A percentile compares a stretch with the other conserved stretches of the same genome.
Evolutionary conservation across 1,139 yeast species (phyloP).

Genomic region (Protomyces gravidus): DNA sequence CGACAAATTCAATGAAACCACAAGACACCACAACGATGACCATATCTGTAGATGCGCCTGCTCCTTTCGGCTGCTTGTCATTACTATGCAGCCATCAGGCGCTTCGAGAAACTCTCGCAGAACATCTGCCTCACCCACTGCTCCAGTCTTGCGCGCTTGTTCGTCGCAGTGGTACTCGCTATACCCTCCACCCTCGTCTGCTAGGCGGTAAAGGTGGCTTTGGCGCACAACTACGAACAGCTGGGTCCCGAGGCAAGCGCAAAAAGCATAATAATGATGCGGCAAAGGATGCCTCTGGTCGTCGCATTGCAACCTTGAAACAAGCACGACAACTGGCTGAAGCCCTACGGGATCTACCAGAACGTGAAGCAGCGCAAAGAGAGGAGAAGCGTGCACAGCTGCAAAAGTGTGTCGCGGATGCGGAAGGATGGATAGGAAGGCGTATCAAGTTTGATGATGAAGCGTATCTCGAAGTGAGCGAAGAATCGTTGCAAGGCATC

Average conservation of each 20-base stretch:
- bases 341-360: neutral
- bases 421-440: neutral
- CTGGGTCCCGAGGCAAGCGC: slow-evolving; percentile 42
- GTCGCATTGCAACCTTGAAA: slow-evolving; percentile 41
- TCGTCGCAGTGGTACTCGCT: slow-evolving; percentile 18
- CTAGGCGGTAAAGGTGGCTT: slow-evolving; percentile 55
- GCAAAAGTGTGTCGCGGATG: slow-evolving; percentile 1
- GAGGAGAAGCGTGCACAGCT: slow-evolving; percentile 6
- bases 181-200: slow-evolving; percentile 37
- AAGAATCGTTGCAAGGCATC: slow-evolving; percentile 39
- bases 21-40: neutral
- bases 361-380: slow-evolving; percentile 1
- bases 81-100: neutral
- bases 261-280: slow-evolving; percentile 39
- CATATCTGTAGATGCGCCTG: neutral
- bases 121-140: neutral
- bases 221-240: slow-evolving; percentile 46
- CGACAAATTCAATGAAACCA: no score
- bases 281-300: slow-evolving; percentile 44
- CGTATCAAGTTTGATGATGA: slow-evolving; percentile 40
- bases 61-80: neutral
- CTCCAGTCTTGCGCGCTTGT: neutral
- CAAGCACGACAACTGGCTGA: slow-evolving; percentile 39
- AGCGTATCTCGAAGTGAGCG: slow-evolving; percentile 35
- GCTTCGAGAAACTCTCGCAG: neutral